Conservation (phyloP, 2,329 filamentous ascomycete genomes). For the Alternaria tenuissima region DNA sequence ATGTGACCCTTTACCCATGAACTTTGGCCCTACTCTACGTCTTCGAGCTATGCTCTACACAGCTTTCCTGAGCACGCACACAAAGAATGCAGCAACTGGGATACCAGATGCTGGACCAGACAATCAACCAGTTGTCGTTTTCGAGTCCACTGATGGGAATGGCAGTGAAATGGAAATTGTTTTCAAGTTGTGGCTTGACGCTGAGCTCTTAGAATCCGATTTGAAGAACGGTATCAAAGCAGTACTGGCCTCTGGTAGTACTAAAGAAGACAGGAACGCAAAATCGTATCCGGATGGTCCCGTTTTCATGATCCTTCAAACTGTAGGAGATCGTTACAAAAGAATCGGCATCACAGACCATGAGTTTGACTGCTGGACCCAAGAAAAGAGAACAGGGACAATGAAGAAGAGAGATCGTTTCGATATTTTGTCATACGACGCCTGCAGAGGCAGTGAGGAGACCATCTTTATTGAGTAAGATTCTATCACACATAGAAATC, state of each 20-base stretch:
- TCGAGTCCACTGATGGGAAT: not conserved
- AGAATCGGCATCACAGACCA: not conserved
- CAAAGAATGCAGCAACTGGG: no score
- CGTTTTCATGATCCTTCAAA: not conserved
- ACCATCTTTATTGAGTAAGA: not conserved
- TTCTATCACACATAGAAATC: rapidly evolving
- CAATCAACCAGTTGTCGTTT: not conserved
- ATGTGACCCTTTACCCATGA: not conserved
- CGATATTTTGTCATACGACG: no score
- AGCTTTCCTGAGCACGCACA: not conserved
- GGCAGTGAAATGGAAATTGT: rapidly evolving
- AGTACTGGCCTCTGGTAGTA: not conserved
- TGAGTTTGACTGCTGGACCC: rapidly evolving
- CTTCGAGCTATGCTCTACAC: not conserved
- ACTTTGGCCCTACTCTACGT: not conserved
- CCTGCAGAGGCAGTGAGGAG: not conserved
- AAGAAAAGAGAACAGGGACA: no score
- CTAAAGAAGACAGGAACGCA: no score
- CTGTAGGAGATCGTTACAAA: not conserved
- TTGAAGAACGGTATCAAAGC: not conserved
- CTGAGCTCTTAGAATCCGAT: rapidly evolving
- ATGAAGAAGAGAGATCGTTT: no score
- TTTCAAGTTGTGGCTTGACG: not conserved
- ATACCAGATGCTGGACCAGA: no score
- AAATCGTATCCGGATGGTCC: not conserved